phyloP scores from a whole-genome alignment of 805 yeast species.

The Suhomyces kilbournensis region DNA sequence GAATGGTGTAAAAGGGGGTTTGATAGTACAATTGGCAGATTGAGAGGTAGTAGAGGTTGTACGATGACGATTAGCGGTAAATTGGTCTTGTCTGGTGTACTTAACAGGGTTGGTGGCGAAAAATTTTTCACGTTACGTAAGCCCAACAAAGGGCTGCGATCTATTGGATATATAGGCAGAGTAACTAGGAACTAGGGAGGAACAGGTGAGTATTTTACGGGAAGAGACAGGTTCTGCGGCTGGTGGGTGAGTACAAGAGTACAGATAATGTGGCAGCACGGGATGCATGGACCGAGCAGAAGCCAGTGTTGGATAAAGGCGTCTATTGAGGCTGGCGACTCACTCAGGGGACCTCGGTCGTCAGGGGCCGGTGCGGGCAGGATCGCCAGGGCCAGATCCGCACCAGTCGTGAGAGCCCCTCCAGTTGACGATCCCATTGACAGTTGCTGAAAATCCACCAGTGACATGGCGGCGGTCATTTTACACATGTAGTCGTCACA shows the following conservation, averaged over 20 bases:
- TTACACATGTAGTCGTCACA: conserved; percentile 21
- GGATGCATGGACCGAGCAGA: not conserved
- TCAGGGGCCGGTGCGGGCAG: not conserved
- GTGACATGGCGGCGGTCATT: not conserved
- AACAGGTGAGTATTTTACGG: not conserved
- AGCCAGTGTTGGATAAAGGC: not conserved
- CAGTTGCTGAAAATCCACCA: not conserved
- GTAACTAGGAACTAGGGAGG: not conserved
- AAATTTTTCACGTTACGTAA: not conserved
- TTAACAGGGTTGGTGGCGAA: not conserved
- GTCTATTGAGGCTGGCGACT: not conserved
- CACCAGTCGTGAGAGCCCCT: not conserved
- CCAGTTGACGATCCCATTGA: not conserved
- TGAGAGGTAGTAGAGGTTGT: not conserved
- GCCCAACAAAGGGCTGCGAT: not conserved
- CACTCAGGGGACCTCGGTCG: not conserved
- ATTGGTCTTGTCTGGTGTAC: not conserved
- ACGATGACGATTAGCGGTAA: not conserved
- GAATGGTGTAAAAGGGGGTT: not conserved
- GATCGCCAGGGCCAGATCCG: not conserved
- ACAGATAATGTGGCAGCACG: not conserved
- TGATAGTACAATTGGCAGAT: not conserved
- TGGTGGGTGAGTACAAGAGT: not conserved
- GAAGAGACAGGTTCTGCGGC: not conserved
- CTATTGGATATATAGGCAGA: not conserved